These are phyloP conservation scores for Gossypium sturtianum DNA, from an alignment of 345 rosid species.

Conservation along the genomic window DNA sequence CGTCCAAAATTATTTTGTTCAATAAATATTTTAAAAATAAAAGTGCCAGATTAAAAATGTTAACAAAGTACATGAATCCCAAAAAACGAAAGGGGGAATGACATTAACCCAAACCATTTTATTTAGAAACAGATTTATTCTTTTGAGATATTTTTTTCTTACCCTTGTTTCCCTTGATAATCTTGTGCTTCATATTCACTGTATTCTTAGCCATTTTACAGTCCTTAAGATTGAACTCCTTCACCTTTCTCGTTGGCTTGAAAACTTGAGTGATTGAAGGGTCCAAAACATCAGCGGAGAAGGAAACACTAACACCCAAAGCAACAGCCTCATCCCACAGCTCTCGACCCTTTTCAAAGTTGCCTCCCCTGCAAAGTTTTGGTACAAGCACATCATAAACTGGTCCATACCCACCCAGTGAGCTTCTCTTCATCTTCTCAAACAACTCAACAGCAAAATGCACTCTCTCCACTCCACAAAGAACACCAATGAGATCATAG, in stretches of 20 bases:
- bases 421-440: slow-evolving; percentile 59
- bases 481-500: slow-evolving; percentile 67
- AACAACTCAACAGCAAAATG: slow-evolving; percentile 64
- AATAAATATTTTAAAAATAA: no score
- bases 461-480: slow-evolving; percentile 71
- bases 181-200: slow-evolving; percentile 20
- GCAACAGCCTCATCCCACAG: slow-evolving; percentile 71
- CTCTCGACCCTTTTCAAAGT: slow-evolving; percentile 66
- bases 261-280: slow-evolving; percentile 58
- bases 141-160: slow-evolving; percentile 15
- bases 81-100: no score
- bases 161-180: slow-evolving; percentile 19
- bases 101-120: not conserved
- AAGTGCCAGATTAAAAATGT: no score
- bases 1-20: no score
- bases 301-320: slow-evolving; percentile 33
- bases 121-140: slow-evolving; percentile 11
- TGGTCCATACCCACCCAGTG: slow-evolving; percentile 56
- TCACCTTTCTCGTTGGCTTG: slow-evolving; percentile 44
- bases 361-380: slow-evolving; percentile 71
- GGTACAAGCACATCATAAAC: slow-evolving; percentile 70
- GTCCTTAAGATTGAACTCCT: slow-evolving; percentile 30
- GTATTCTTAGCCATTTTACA: slow-evolving; percentile 24
- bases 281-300: slow-evolving; percentile 46
- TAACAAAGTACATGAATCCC: no score